Evolutionary conservation across 1,139 yeast genomes (phyloP), one percentile per base, ranked within the genome.

Genomic region (Geotrichum armillariae): DNA sequence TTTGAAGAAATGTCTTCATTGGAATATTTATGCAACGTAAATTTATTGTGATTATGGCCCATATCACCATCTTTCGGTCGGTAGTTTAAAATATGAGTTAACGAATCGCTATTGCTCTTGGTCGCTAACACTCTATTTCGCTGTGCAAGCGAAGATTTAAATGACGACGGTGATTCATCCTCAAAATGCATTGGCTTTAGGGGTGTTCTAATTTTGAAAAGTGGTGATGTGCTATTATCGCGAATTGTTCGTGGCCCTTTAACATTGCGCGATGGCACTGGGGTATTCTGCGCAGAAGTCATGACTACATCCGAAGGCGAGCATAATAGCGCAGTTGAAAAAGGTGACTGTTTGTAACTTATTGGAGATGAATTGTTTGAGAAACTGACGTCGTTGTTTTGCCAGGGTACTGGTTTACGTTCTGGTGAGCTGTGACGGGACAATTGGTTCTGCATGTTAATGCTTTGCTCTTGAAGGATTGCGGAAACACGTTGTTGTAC

Each of bases 401-500:
- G 38, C 41, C 43, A 29, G 25, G 41, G 12, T 23, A 32, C 27
- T n/a, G 44, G 12, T 35, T 44, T 33, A 18, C 41, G 16, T 33
- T 38, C 37, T 11, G 35, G 43, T 6, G 36, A 35, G 18, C 6
- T 37, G 11, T 27, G 45, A 14, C 39, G 39, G 1, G 39, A 17
- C 18, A 16, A 16, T n/a, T 18, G 35, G 37, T n/a, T 35, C 27
- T 32, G 31, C 44, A 20, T 49, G 43, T 18, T 32, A 32, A 12
- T 45, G 40, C n/a, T 29, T 21, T 37, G 48, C 34, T 27, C 46
- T 40, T 45, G 27, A 4, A 51, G 17, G 9, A 45, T 45, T 5
- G 41, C 40, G 4, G 39, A 33, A 4, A 52, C 38, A 2, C 72
- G 55, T 27, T 63, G 56, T 35, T 64, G 66, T n/a, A 69, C 72